Conservation (phyloP, 2,329 filamentous ascomycete species). For the Epichloe gansuensis region DNA sequence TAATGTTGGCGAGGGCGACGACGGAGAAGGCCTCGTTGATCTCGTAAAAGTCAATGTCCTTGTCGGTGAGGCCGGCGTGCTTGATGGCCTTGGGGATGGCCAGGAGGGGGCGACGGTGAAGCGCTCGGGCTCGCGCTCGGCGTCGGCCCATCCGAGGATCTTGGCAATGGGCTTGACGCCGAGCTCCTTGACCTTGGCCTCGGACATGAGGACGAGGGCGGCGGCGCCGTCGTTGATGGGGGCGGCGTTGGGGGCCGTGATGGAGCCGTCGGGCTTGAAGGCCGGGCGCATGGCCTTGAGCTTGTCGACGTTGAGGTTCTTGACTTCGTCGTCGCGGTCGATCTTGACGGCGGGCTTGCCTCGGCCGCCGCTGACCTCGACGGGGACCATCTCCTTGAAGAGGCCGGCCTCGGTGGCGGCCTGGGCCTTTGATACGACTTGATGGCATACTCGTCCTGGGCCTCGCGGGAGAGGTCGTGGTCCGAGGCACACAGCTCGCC, state of each 20-base stretch:
- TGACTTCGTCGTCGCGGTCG: conserved; percentile 85
- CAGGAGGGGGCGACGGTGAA: conserved; percentile 90
- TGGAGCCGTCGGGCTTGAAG: conserved; percentile 73
- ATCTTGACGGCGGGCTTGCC: conserved; percentile 78
- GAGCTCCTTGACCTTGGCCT: conserved; percentile 86
- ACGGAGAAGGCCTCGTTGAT: conserved; percentile 99
- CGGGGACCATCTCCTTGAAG: conserved; percentile 82
- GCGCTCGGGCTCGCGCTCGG: conserved; percentile 79
- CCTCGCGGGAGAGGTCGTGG: conserved; percentile 67
- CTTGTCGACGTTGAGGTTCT: conserved; percentile 81
- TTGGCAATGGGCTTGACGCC: conserved; percentile 85
- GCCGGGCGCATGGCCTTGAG: conserved; percentile 75
- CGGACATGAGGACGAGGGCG: conserved; percentile 84
- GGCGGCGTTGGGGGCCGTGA: conserved; percentile 93
- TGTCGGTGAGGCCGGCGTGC: conserved; percentile 72
- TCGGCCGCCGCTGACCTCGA: conserved; percentile 77
- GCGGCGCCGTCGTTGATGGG: conserved; percentile 92
- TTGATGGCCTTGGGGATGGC: conserved; percentile 96
- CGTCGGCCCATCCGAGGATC: conserved; percentile 95
- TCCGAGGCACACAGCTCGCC: conserved; percentile 86
- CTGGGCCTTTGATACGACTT: conserved; percentile 85
- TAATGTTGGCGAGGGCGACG: conserved; percentile 91
- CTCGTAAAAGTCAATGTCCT: conserved; percentile 84
- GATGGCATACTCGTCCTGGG: conserved; percentile 94
- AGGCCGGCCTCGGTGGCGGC: conserved; percentile 68